Evolutionary conservation across 208 protist species (phyloP).

Genomic region (Crithidia acanthocephali): DNA sequence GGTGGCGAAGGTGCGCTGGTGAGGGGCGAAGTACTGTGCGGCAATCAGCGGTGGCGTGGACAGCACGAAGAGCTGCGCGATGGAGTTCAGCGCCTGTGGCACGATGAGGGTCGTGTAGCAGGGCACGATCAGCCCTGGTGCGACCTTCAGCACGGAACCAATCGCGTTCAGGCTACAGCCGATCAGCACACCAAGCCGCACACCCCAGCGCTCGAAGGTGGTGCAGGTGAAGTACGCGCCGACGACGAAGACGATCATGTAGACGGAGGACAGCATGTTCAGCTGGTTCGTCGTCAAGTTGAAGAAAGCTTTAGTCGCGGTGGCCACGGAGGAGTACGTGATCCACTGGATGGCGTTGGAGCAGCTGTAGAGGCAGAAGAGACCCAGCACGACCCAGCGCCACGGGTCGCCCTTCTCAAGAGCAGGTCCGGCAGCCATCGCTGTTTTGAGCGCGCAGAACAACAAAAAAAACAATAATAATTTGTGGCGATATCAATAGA

Average conservation of each 20-base stretch:
- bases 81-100: conserved; percentile 53
- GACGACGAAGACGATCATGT: conserved; percentile 80
- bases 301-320: conserved; percentile 49
- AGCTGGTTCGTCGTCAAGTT: conserved; percentile 60
- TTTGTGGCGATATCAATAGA: no score
- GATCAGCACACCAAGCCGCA: conserved; percentile 60
- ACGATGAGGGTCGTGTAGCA: conserved; percentile 59
- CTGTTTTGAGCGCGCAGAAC: no score
- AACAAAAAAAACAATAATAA: no score
- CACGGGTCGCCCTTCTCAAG: conserved; percentile 45
- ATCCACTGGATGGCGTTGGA: conserved; percentile 84
- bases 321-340: conserved; percentile 62
- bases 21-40: conserved; percentile 63
- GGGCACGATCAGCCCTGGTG: conserved; percentile 52
- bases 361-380: conserved; percentile 70
- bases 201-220: conserved; percentile 73
- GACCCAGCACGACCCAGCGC: conserved; percentile 55
- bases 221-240: conserved; percentile 70
- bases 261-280: conserved; percentile 78
- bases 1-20: conserved; percentile 69
- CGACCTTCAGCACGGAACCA: conserved; percentile 64
- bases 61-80: conserved; percentile 79
- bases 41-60: conserved; percentile 77
- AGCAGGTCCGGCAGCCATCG: neutral
- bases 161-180: conserved; percentile 61